A percentile compares a stretch with the other conserved stretches of the same genome.
These are phyloP conservation scores for Microbotryomycetes sp. DNA, from an alignment of 1,284 basidiomycete species.

Conservation along the genomic window DNA sequence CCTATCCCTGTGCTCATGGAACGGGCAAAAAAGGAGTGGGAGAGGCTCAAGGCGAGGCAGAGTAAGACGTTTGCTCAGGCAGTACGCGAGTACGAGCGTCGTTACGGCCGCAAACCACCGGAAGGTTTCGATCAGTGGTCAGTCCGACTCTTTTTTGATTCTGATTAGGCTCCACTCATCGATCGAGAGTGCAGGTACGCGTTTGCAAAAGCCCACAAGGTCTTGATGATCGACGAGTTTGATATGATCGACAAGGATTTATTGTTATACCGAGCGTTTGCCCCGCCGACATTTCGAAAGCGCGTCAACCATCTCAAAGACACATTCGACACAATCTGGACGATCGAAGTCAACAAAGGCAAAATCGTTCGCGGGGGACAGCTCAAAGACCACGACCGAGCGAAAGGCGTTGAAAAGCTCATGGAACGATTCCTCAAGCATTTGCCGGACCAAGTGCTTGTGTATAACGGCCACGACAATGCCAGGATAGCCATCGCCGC, in stretches of 20 bases:
- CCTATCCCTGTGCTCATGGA: slow-evolving; percentile 54
- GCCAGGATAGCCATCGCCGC: slow-evolving; percentile 31
- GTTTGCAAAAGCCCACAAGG: slow-evolving; percentile 33
- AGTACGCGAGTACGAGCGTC: slow-evolving; percentile 41
- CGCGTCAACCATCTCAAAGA: slow-evolving; percentile 25
- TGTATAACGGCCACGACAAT: slow-evolving; percentile 35
- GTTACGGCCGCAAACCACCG: slow-evolving; percentile 44
- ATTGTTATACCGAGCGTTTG: slow-evolving; percentile 34
- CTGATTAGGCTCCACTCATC: background rate
- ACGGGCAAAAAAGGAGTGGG: slow-evolving; percentile 61
- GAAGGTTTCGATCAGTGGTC: slow-evolving; percentile 45
- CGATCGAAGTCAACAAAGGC: slow-evolving; percentile 28
- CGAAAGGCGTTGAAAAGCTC: slow-evolving; percentile 31
- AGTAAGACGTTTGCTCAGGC: slow-evolving; percentile 60
- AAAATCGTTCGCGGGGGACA: slow-evolving; percentile 29
- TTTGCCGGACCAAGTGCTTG: slow-evolving; percentile 34
- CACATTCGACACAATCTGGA: slow-evolving; percentile 29
- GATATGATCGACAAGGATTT: slow-evolving; percentile 36
- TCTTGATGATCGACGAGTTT: slow-evolving; percentile 36
- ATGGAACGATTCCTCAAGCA: slow-evolving; percentile 28
- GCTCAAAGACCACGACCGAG: slow-evolving; percentile 33
- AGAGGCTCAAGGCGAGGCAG: slow-evolving; percentile 57
- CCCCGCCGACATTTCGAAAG: slow-evolving; percentile 25
- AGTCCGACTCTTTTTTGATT: slow-evolving; percentile 20
- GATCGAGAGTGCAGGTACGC: slow-evolving; percentile 30